These are phyloP conservation scores for Cyclostephanos invisitatus DNA, from an alignment of 108 stramenopile genomes.

Conservation along the genomic window DNA sequence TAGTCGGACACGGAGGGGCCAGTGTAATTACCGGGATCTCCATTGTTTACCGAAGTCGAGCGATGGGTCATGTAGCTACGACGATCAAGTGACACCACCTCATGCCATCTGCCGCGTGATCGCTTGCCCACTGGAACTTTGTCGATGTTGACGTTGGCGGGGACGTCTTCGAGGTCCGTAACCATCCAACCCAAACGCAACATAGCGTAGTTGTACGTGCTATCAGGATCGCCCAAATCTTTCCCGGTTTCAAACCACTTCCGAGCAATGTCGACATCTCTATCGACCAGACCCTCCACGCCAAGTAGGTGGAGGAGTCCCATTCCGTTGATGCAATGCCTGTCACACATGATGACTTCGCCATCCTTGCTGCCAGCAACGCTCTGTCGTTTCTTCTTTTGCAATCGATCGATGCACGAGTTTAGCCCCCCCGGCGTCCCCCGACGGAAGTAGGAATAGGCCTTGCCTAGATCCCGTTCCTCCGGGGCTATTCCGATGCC, in stretches of 20 bases:
- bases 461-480: conserved; percentile 61
- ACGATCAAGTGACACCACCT: neutral
- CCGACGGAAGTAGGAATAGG: conserved; percentile 57
- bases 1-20: conserved; percentile 58
- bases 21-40: conserved; percentile 19
- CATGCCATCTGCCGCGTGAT: neutral
- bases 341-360: conserved; percentile 58
- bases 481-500: conserved; percentile 60
- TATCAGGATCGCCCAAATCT: conserved; percentile 75
- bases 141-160: neutral
- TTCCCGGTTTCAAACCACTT: conserved; percentile 71
- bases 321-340: conserved; percentile 70
- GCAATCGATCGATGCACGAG: conserved; percentile 49
- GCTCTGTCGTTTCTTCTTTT: conserved; percentile 29
- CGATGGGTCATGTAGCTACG: conserved; percentile 39
- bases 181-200: conserved; percentile 85
- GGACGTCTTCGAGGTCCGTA: conserved; percentile 49
- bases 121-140: neutral
- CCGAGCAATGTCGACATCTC: conserved; percentile 56
- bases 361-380: conserved; percentile 27
- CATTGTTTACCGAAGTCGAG: neutral
- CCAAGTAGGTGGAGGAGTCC: conserved; percentile 76
- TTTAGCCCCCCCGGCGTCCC: conserved; percentile 68
- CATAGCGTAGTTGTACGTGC: conserved; percentile 82
- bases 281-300: conserved; percentile 51